phyloP scores from a whole-genome alignment of 495 filamentous ascomycete species.

The Barbatosphaeria neglecta region DNA sequence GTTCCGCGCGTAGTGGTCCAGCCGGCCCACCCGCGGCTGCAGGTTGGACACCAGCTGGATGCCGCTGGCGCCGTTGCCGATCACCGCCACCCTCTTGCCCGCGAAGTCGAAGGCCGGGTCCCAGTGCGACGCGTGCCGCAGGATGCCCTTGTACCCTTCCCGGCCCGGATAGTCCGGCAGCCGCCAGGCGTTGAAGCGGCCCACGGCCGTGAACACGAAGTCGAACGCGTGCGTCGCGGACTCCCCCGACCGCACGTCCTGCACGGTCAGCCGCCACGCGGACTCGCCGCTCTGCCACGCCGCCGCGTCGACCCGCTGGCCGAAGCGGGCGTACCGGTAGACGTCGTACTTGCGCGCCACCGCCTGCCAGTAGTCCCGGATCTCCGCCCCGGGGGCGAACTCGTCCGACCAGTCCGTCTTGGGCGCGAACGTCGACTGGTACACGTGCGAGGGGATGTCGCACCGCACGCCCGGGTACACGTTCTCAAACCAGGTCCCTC shows the following conservation, averaged over 20 bases:
- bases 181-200: slow-evolving; percentile 44
- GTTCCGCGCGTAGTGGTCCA: slow-evolving; percentile 56
- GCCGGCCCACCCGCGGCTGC: slow-evolving; percentile 36
- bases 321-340: slow-evolving; percentile 39
- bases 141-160: slow-evolving; percentile 41
- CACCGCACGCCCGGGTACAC: slow-evolving; percentile 57
- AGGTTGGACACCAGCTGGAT: slow-evolving; percentile 50
- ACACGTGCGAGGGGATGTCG: slow-evolving; percentile 62
- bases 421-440: slow-evolving; percentile 54
- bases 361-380: slow-evolving; percentile 51
- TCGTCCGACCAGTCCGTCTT: slow-evolving; percentile 56
- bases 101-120: slow-evolving; percentile 38
- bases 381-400: slow-evolving; percentile 53
- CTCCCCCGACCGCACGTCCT: slow-evolving; percentile 19
- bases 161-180: slow-evolving; percentile 46
- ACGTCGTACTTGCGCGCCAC: slow-evolving; percentile 51
- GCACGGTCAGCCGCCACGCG: slow-evolving; percentile 37
- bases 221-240: slow-evolving; percentile 25
- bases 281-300: slow-evolving; percentile 35
- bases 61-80: slow-evolving; percentile 47
- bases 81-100: slow-evolving; percentile 40
- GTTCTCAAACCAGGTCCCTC: slow-evolving; percentile 66
- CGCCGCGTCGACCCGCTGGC: slow-evolving; percentile 38
- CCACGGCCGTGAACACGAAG: slow-evolving; percentile 44
- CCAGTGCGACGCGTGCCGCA: slow-evolving; percentile 40